Conservation (phyloP, 768 basidiomycete genomes). For the Leucocoprinus birnbaumii region DNA sequence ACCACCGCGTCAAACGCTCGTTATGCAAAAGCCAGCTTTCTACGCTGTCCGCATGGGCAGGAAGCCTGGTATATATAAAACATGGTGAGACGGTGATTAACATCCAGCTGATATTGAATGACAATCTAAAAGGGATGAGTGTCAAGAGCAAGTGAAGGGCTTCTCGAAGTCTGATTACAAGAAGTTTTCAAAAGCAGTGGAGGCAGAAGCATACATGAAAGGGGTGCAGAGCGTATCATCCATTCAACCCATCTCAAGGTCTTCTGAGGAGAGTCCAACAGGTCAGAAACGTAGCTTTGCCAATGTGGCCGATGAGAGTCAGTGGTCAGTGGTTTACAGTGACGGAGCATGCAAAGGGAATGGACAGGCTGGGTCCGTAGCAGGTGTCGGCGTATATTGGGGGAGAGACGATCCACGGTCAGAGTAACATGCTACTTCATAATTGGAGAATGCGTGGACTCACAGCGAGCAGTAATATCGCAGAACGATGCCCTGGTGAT, state of each 20-base stretch:
- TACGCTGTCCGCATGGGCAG: slow-evolving; percentile 76
- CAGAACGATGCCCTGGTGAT: slow-evolving; percentile 77
- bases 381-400: slow-evolving; percentile 93
- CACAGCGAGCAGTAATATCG: slow-evolving; percentile 56
- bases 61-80: slow-evolving; percentile 59
- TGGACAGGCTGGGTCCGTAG: slow-evolving; percentile 60
- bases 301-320: slow-evolving; percentile 26
- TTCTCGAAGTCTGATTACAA: slow-evolving; percentile 62
- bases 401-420: slow-evolving; percentile 63
- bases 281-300: slow-evolving; percentile 1
- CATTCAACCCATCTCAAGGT: background rate
- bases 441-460: background rate
- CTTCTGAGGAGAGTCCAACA: slow-evolving; percentile 7
- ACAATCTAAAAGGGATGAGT: slow-evolving; percentile 61
- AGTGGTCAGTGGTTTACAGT: slow-evolving; percentile 63
- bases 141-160: slow-evolving; percentile 63
- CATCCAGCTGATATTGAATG: background rate
- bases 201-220: slow-evolving; percentile 57
- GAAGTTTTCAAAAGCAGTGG: slow-evolving; percentile 54
- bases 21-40: slow-evolving; percentile 42
- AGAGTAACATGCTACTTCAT: slow-evolving; percentile 10
- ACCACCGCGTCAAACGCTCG: slow-evolving; percentile 12
- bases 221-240: slow-evolving; percentile 12
- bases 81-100: slow-evolving; percentile 50
- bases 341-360: slow-evolving; percentile 90